Base-by-base conservation (phyloP, 495 filamentous ascomycete genomes). In the Lepraria neglecta region DNA sequence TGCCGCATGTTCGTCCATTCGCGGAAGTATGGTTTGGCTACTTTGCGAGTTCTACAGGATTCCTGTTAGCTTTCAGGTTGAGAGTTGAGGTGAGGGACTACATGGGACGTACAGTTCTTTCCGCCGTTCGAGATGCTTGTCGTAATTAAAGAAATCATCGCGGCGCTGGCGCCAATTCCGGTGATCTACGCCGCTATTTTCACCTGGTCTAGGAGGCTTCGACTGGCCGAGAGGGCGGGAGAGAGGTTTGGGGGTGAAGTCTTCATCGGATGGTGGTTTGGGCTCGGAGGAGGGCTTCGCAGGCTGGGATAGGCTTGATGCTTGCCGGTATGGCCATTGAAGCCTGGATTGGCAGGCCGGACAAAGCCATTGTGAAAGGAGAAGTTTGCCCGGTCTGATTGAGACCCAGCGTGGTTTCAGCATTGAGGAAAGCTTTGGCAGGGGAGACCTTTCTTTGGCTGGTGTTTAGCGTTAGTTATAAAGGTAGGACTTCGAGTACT, bases 21-120 rank as follows among this genome's bases (percentile, higher is more conserved):
- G 67, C 89, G 85, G 79, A 95, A 97, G 72, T 97, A 97, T 28
- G 90, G 89, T 61, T 87, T 89, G 14, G 82, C 73, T 64, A 92
- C 81, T 73, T 77, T 78, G 66, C 69, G 70, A 17, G 75, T 80
- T 60, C 80, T 83, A 58, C 24, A 1, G 24, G 24, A 24, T 24
- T 24, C 24, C 24, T 24, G 24, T 24, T 24, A 24, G 24, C 24
- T 24, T 24, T 24, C 24, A 24, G 24, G 24, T 24, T 24, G 24
- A 24, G 24, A 24, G 24, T 24, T 24, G 24, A 24, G 24, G 24
- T 24, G 24, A 24, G 24, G 24, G 24, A 24, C 24, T 24, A 24
- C 38, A 56, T 43, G n/a, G 53, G 47, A 33, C 80, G 64, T 79
- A 91, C 88, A 97, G 74, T 69, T 87, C 73, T 64, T 87, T 78